Evolutionary conservation across 306 rosid species (phyloP).

Genomic region (Vigna angularis): DNA sequence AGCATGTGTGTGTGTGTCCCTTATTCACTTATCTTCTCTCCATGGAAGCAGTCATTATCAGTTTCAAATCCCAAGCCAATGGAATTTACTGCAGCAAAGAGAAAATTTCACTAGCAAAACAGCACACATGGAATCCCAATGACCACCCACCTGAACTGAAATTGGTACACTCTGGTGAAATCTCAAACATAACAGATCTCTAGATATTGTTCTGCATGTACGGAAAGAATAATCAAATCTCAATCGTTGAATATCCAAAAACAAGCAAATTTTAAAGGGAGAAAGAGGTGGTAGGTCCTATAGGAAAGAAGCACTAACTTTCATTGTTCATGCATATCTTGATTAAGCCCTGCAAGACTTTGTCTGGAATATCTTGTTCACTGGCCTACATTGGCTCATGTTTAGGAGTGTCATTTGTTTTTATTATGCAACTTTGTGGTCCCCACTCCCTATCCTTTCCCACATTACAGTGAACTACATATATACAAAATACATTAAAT

Average conservation of each 20-base stretch:
- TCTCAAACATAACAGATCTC: conserved; percentile 43
- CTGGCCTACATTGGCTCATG: conserved; percentile 68
- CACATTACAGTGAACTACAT: conserved; percentile 47
- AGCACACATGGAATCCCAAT: conserved; percentile 46
- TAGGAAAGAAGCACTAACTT: conserved; percentile 57
- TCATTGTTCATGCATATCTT: conserved; percentile 66
- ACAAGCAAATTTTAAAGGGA: not conserved
- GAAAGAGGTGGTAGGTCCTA: conserved; percentile 44
- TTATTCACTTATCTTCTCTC: not conserved
- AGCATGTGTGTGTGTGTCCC: not conserved
- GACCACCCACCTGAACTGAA: conserved; percentile 43
- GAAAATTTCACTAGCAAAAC: not conserved
- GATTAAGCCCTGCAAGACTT: conserved; percentile 57
- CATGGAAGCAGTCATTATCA: conserved; percentile 39
- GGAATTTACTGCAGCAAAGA: conserved; percentile 38
- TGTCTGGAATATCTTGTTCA: conserved; percentile 89
- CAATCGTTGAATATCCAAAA: conserved; percentile 47
- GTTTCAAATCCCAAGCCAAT: conserved; percentile 46
- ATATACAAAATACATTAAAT: conserved; percentile 39
- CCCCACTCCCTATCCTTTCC: conserved; percentile 52
- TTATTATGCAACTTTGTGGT: conserved; percentile 52
- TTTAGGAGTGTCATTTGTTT: conserved; percentile 55
- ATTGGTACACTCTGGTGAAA: conserved; percentile 43
- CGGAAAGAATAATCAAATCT: conserved; percentile 61
- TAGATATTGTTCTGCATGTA: conserved; percentile 58